Percentiles rank a stretch among this genome's conserved stretches.
phyloP scores from a whole-genome alignment of 2,329 filamentous ascomycete species.

The Chaetomiaceae sp. region DNA sequence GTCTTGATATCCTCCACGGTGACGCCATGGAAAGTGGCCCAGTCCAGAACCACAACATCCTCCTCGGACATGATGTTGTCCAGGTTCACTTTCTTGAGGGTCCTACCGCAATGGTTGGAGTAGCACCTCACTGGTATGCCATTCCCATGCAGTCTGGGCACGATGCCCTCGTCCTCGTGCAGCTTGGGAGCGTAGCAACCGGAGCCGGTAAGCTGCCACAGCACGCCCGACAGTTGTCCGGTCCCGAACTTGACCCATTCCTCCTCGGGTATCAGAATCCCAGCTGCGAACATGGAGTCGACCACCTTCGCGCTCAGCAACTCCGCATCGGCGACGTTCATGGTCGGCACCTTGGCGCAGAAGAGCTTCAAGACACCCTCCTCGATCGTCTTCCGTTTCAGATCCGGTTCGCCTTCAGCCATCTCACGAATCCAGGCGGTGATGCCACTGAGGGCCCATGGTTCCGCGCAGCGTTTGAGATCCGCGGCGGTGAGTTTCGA shows the following conservation, averaged over 20 bases:
- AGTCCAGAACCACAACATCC: constrained; percentile 68
- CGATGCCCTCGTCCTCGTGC: constrained; percentile 57
- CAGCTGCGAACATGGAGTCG: constrained; percentile 70
- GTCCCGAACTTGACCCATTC: constrained; percentile 95
- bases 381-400: constrained; percentile 77
- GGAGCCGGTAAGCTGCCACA: constrained; percentile 86
- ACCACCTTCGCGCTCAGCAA: constrained; percentile 74
- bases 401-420: constrained; percentile 84
- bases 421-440: constrained; percentile 81
- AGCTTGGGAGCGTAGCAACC: constrained; percentile 87
- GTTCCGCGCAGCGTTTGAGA: constrained; percentile 78
- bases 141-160: constrained; percentile 70
- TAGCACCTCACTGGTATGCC: constrained; percentile 77
- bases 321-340: constrained; percentile 97
- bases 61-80: constrained; percentile 67
- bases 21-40: constrained; percentile 83
- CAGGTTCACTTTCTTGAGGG: constrained; percentile 88
- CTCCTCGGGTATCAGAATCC: constrained; percentile 78
- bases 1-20: constrained; percentile 69
- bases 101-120: constrained; percentile 88
- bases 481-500: constrained; percentile 76
- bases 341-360: constrained; percentile 90
- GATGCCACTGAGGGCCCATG: constrained; percentile 90
- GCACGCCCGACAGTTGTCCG: constrained; percentile 76
- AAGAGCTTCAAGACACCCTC: constrained; percentile 87